Evolutionary conservation across 176 grass and related monocot species (phyloP).

Genomic region (Oryza brachyantha): DNA sequence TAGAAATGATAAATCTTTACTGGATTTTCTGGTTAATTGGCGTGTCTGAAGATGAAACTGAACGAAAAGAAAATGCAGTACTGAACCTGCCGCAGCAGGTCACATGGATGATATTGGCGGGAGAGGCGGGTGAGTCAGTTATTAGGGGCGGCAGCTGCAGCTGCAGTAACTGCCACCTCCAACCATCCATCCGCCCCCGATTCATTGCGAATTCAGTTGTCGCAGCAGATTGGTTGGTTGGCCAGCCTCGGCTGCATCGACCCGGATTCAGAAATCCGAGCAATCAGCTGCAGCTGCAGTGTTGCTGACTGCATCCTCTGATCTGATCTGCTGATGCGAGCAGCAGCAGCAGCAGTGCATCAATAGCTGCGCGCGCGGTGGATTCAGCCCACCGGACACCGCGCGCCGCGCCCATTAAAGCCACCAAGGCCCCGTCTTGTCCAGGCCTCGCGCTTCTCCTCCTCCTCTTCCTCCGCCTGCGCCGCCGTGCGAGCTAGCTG

Average conservation of each 20-base stretch:
- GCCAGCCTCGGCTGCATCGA: not conserved
- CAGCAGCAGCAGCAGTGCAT: not conserved
- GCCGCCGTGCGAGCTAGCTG: not conserved
- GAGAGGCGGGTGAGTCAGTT: not conserved
- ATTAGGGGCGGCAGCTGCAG: not conserved
- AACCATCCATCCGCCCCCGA: not conserved
- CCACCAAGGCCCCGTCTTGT: not conserved
- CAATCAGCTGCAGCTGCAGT: not conserved
- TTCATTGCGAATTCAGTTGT: conserved; percentile 20
- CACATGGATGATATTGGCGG: conserved; percentile 8
- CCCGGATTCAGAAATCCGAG: not conserved
- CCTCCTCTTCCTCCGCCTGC: not conserved
- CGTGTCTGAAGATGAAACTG: not conserved
- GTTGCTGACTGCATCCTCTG: not conserved
- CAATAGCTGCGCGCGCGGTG: not conserved
- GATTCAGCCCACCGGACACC: not conserved
- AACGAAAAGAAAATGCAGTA: not conserved
- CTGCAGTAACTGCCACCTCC: conserved; percentile 29
- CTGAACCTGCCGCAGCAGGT: not conserved
- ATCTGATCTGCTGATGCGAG: not conserved
- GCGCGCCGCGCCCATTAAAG: not conserved
- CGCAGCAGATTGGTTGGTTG: conserved; percentile 4
- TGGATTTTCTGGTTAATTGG: not conserved
- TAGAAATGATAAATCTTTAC: not conserved
- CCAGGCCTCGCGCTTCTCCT: not conserved